These are phyloP conservation scores for Thuja plicata DNA, from an alignment of 83 land plant species.

Conservation along the genomic window DNA sequence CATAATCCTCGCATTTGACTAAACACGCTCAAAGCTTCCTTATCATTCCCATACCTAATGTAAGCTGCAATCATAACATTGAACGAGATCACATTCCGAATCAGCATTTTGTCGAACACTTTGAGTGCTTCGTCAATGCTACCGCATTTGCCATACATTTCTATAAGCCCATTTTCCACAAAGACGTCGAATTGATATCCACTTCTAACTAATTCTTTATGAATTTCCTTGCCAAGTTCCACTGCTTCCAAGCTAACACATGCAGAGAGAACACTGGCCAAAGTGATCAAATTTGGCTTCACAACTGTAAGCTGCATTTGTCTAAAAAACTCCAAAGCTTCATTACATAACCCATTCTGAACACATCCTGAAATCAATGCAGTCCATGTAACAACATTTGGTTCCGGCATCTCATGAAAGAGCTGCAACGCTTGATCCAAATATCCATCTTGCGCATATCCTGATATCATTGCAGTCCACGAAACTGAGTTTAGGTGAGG, in stretches of 20 bases:
- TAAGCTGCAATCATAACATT: conserved; percentile 45
- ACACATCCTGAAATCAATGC: conserved; percentile 56
- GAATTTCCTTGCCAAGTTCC: conserved; percentile 31
- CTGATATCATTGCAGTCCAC: conserved; percentile 57
- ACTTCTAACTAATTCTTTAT: conserved; percentile 14
- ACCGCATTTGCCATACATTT: conserved; percentile 54
- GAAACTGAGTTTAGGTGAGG: conserved; percentile 23
- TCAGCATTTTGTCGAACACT: conserved; percentile 30
- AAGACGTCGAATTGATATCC: conserved; percentile 18
- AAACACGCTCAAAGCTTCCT: conserved; percentile 29
- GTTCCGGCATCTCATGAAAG: conserved; percentile 40
- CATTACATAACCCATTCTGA: conserved; percentile 41
- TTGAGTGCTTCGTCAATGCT: conserved; percentile 28
- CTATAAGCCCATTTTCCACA: conserved; percentile 33
- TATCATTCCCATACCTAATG: conserved; percentile 34
- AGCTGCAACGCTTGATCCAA: conserved; percentile 34
- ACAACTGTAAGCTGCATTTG: conserved; percentile 21
- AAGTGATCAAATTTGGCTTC: conserved; percentile 43
- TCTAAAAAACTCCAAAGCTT: conserved; percentile 40
- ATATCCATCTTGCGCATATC: conserved; percentile 30
- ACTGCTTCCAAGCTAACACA: conserved; percentile 43
- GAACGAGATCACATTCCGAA: conserved; percentile 36
- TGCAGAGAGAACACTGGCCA: conserved; percentile 44
- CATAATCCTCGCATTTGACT: conserved; percentile 34
- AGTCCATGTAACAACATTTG: conserved; percentile 52